Base-by-base conservation (phyloP, 108 stramenopile species). In the Craspedostauros australis region DNA sequence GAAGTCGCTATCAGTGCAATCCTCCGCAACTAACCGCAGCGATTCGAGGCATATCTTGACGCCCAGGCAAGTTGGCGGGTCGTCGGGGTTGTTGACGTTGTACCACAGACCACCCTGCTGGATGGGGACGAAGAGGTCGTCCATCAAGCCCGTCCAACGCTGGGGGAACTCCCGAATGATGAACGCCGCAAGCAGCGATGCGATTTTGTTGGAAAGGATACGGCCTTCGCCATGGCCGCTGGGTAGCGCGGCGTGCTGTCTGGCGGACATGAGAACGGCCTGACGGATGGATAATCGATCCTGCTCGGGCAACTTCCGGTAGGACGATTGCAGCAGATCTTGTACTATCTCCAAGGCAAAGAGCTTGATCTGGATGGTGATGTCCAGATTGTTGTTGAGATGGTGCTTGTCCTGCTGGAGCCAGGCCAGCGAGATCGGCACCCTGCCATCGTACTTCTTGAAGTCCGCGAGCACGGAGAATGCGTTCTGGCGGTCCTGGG, bases 1-100 rank as follows among this genome's bases (percentile, higher is more conserved):
- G 69, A 83, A 93, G 61, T 93, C 92, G 45, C 77, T 74, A 62
- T 93, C 92, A n/a, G 88, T 90, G 57, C 88, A 90, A 78, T 93
- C 88, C 57, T 93, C 92, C 0, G 83, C 85, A 30, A 90, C 72
- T 41, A 87, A 60, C 55, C 73, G 66, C 18, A 88, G 52, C 39
- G 82, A 72, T 60, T 92, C 82, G 38, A 92, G 58, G 53, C 83
- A 80, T 53, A 87, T 82, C 46, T 74, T 77, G 26, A 81, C 77
- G 11, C 86, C 91, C 34, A 77, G 62, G 8, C 24, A 14, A 36
- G 34, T 36, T 6, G 28, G 28, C 46, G 55, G 59, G 15, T 34
- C 44, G 19, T 37, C 48, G 8, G 39, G 26, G 5, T 34, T 26
- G 9, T 39, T 26, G 30, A 34, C 57, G 43, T 64, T 49, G 47